phyloP scores from a whole-genome alignment of 2,329 filamentous ascomycete species.

The Pseudomassariella vexata region DNA sequence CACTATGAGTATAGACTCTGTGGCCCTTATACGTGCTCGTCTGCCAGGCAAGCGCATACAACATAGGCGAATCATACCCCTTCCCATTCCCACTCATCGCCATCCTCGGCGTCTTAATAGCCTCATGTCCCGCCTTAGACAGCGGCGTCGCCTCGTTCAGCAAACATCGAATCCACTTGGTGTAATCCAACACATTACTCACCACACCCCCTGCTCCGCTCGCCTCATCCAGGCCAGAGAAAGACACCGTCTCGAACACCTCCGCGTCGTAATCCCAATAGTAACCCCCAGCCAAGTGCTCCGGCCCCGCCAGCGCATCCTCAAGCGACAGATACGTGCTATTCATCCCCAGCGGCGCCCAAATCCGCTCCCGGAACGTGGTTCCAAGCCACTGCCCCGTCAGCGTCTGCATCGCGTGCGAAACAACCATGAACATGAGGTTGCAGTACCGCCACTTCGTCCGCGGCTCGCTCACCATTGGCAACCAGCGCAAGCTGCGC shows the following conservation, averaged over 20 bases:
- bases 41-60: conserved; percentile 36
- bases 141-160: conserved; percentile 32
- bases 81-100: conserved; percentile 11
- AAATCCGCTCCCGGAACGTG: conserved; percentile 33
- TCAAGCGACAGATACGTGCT: conserved; percentile 28
- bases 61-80: conserved; percentile 23
- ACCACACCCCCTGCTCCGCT: conserved; percentile 36
- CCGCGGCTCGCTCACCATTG: conserved; percentile 36
- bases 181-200: conserved; percentile 43
- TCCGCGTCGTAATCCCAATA: conserved; percentile 25
- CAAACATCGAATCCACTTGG: conserved; percentile 44
- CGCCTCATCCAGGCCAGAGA: conserved; percentile 19
- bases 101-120: conserved; percentile 27
- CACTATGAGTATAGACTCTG: conserved; percentile 33
- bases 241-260: conserved; percentile 18
- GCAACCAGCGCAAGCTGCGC: conserved; percentile 36
- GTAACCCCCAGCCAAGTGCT: conserved; percentile 35
- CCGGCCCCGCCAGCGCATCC: conserved; percentile 20
- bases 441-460: conserved; percentile 45
- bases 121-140: conserved; percentile 22
- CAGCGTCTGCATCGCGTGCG: conserved; percentile 38
- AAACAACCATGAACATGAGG: conserved; percentile 41
- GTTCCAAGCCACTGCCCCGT: conserved; percentile 31
- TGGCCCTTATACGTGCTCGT: conserved; percentile 35
- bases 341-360: conserved; percentile 38